Evolutionary conservation across 2,329 filamentous ascomycete species (phyloP).

Genomic region (Pestalotiopsis sp.): DNA sequence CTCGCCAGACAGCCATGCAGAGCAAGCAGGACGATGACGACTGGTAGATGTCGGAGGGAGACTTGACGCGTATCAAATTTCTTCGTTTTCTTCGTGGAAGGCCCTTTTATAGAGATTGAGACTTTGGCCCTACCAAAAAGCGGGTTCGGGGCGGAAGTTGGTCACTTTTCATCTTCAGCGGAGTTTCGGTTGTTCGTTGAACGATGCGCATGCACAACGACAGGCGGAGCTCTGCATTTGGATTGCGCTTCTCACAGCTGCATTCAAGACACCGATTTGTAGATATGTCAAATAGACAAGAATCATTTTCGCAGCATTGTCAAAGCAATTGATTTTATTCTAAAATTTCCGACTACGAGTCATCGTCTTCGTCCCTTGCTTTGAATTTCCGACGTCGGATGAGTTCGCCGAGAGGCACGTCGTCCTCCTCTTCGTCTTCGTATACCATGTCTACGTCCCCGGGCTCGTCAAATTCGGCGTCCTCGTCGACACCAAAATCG

Average conservation of each 20-base stretch:
- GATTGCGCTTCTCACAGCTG: neutral
- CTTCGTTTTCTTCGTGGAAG: conserved; percentile 15
- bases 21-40: conserved; percentile 70
- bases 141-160: neutral
- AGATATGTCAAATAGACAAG: conserved; percentile 3
- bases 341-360: conserved; percentile 23
- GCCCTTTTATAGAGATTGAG: neutral
- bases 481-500: conserved; percentile 81
- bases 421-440: conserved; percentile 40
- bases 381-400: conserved; percentile 55
- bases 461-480: conserved; percentile 51
- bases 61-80: neutral
- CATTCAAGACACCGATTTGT: neutral
- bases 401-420: conserved; percentile 71
- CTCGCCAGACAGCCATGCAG: conserved; percentile 76
- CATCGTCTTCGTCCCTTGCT: conserved; percentile 31
- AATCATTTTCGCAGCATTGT: conserved; percentile 1
- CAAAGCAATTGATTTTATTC: neutral
- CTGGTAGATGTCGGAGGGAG: conserved; percentile 49
- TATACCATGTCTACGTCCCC: conserved; percentile 37
- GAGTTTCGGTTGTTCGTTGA: neutral
- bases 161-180: neutral
- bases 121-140: neutral
- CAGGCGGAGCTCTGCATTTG: neutral
- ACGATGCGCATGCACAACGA: neutral